Evolutionary conservation across 1,284 basidiomycete species (phyloP).

Genomic region (Somion occarium): DNA sequence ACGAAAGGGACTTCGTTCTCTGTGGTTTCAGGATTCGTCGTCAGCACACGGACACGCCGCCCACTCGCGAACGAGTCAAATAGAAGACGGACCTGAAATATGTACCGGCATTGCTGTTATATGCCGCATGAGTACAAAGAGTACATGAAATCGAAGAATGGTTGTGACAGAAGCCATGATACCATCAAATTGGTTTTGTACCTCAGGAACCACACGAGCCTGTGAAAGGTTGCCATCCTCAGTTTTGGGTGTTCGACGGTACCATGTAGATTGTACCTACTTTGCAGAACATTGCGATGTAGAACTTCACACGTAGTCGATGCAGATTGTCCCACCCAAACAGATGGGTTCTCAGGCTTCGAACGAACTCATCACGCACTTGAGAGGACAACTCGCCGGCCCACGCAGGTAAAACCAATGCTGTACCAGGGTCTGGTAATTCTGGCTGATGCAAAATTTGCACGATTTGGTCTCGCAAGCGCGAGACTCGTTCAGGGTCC

Average conservation of each 20-base stretch:
- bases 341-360: slow-evolving; percentile 48
- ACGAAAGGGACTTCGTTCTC: slow-evolving; percentile 56
- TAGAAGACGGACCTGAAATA: slow-evolving; percentile 36
- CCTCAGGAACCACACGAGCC: slow-evolving; percentile 21
- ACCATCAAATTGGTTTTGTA: slow-evolving; percentile 40
- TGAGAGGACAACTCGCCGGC: slow-evolving; percentile 23
- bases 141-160: slow-evolving; percentile 46
- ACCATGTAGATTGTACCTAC: slow-evolving; percentile 33
- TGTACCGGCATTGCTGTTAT: slow-evolving; percentile 38
- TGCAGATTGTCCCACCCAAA: slow-evolving; percentile 55
- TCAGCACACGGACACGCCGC: too few species aligned
- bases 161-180: slow-evolving; percentile 46
- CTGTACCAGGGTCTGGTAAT: slow-evolving; percentile 21
- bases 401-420: slow-evolving; percentile 29
- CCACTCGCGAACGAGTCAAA: neutral
- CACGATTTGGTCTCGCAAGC: slow-evolving; percentile 39
- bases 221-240: slow-evolving; percentile 3
- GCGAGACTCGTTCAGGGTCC: slow-evolving; percentile 29
- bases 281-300: slow-evolving; percentile 60
- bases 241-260: slow-evolving; percentile 5
- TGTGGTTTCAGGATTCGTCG: slow-evolving; percentile 21
- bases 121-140: slow-evolving; percentile 55
- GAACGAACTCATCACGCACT: slow-evolving; percentile 39
- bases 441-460: slow-evolving; percentile 31
- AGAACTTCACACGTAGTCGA: slow-evolving; percentile 49